Evolutionary conservation across 2,329 filamentous ascomycete species (phyloP), one percentile per base, ranked within the genome.

Genomic region (Coniella vitis): DNA sequence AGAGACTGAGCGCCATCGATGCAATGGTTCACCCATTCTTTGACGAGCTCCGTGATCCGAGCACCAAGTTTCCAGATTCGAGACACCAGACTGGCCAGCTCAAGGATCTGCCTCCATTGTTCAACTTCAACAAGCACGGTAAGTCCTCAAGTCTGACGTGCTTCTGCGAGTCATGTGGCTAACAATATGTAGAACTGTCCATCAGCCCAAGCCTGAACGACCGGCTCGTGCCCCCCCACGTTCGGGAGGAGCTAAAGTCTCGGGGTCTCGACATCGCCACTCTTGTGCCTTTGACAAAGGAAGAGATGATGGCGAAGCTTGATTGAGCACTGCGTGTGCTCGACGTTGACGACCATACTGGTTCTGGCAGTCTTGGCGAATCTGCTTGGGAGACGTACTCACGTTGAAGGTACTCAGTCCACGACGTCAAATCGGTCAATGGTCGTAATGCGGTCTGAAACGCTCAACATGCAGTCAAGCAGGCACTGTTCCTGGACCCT

Each of bases 11-110:
- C 7, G 90, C 93, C 19, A 83, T 98, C 55, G 89, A 97, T 62
- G 93, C 93, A 45, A 95, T 98, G 90, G 86, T 94, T 50, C 93
- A 98, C 62, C 90, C 93, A 34, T 98, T 97, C 79, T 98, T 98
- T 63, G 91, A 98, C 63, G 93, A 98, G 69, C 77, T 98, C 55
- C 82, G 93, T 61, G 90, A 96, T 61, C 88, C 90, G n/a, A 83
- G 68, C 65, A 97, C 90, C 52, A 87, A 86, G 66, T 77, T 98
- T 56, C 93, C 91, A 9, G 93, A 98, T 67, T 98, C 93, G 20
- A 86, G 93, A 65, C 90, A 96, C 69, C 81, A 87, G 54, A 87
- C 86, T 57, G 86, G 86, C 54, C 77, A 86, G 40, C 70, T 86
- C 43, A 86, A 86, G 64, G 90, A 96, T 53, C 72, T 98, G 45